Evolutionary conservation across 352 stramenopile genomes (phyloP), one percentile per base, ranked within the genome.

Genomic region (Phytophthora colocasiae): DNA sequence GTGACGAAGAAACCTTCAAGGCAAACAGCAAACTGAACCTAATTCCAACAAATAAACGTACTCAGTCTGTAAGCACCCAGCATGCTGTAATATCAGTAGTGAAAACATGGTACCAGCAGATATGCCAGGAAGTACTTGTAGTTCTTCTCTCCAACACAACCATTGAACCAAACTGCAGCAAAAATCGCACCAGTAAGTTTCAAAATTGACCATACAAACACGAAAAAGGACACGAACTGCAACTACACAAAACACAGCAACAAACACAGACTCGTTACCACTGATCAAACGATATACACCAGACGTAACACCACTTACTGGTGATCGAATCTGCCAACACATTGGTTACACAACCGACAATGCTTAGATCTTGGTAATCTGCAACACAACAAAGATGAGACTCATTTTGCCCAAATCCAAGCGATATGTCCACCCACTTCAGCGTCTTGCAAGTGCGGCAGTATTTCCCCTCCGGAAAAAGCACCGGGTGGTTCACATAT

Each of bases 321-420:
- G 66, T 97, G 91, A 41, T 97, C 91, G 47, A 97, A 97, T 69
- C 89, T 82, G 17, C 77, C 83, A 41, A 97, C 83, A 53, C 91
- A 97, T 29, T 89, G 80, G 47, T 96, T 88, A 73, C 91, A 97
- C 55, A 97, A 69, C 40, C 87, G 66, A 51, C 91, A 97, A 77
- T 97, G 91, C 69, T 97, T 97, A 29, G 88, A 97, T 14, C 91
- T 73, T 6, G 91, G 88, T 10, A 95, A 53, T 55, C 85, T 93
- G 43, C n/a, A 39, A 1, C 43, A 63, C 5, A 54, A 12, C 6
- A n/a, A 2, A 63, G n/a, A 40, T 46, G 1, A 63, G 15, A 38
- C 15, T 50, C 34, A 3, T 14, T 15, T n/a, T 4, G 45, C 26
- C n/a, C 39, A 22, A 22, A 1, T 22, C n/a, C n/a, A 26, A 40